These are phyloP conservation scores for Phytophthora uliginosa DNA, from an alignment of 352 stramenopile genomes.

Conservation along the genomic window DNA sequence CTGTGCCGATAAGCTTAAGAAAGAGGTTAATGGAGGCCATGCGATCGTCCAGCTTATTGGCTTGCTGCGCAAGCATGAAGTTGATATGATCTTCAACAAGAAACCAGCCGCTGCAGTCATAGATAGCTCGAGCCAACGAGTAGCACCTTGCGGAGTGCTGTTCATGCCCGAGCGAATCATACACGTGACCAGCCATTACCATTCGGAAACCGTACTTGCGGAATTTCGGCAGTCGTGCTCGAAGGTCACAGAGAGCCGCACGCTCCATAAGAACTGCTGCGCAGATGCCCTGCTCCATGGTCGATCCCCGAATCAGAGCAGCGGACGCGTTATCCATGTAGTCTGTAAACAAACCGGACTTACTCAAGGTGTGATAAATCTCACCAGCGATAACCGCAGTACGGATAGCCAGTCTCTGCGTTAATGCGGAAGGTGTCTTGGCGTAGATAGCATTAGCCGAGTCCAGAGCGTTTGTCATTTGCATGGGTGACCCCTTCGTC, in stretches of 20 bases:
- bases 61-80: slow-evolving; percentile 86
- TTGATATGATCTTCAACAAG: slow-evolving; percentile 92
- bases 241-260: slow-evolving; percentile 82
- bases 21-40: slow-evolving; percentile 90
- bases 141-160: slow-evolving; percentile 89
- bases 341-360: slow-evolving; percentile 83
- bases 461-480: slow-evolving; percentile 89
- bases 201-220: slow-evolving; percentile 92
- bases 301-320: slow-evolving; percentile 84
- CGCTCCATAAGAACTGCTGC: slow-evolving; percentile 86
- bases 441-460: slow-evolving; percentile 72
- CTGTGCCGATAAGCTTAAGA: slow-evolving; percentile 87
- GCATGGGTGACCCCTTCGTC: slow-evolving; percentile 79
- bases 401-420: slow-evolving; percentile 69
- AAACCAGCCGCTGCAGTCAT: slow-evolving; percentile 85
- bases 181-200: slow-evolving; percentile 91
- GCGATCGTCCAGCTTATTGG: slow-evolving; percentile 77
- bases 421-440: slow-evolving; percentile 57
- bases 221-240: slow-evolving; percentile 76
- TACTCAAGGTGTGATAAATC: slow-evolving; percentile 81
- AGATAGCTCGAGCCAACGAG: slow-evolving; percentile 78
- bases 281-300: slow-evolving; percentile 88
- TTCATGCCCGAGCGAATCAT: slow-evolving; percentile 76
- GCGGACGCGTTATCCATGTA: slow-evolving; percentile 90
- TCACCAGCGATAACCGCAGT: slow-evolving; percentile 82